A percentile compares a stretch with the other conserved stretches of the same genome.
Conservation (phyloP, 371 early-diverging fungal genomes). For the Mucor plumbeus region DNA sequence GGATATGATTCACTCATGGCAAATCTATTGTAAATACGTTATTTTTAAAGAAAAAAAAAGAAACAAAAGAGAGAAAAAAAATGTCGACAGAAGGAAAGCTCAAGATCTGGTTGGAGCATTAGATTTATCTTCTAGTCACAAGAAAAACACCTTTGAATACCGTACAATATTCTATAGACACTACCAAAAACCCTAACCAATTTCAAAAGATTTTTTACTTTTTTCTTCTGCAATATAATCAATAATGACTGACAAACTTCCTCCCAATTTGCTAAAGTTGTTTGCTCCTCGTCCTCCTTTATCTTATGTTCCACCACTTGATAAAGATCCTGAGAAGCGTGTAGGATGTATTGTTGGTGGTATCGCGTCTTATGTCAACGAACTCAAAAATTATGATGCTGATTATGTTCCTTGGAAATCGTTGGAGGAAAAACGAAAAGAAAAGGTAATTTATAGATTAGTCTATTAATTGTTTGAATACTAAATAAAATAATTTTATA, state of each 20-base stretch:
- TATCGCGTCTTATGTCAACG: slow-evolving; percentile 68
- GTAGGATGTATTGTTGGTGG: slow-evolving; percentile 67
- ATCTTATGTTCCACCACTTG: slow-evolving; percentile 72
- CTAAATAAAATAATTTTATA: slow-evolving; percentile 20
- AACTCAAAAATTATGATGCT: slow-evolving; percentile 67
- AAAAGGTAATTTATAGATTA: slow-evolving; percentile 55
- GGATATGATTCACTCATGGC: slow-evolving; percentile 13
- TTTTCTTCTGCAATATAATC: slow-evolving; percentile 1
- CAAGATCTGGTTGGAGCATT: slow-evolving; percentile 5
- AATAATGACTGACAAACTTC: slow-evolving; percentile 77
- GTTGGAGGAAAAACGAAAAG: slow-evolving; percentile 70
- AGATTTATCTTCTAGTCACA: slow-evolving; percentile 2
- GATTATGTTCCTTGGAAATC: slow-evolving; percentile 81
- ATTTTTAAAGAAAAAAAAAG: not conserved
- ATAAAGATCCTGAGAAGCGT: slow-evolving; percentile 72
- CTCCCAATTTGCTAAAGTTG: slow-evolving; percentile 85
- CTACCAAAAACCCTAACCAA: no score
- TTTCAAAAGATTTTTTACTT: slow-evolving; percentile 1
- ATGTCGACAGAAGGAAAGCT: not conserved
- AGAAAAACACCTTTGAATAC: not conserved
- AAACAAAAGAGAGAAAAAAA: not conserved
- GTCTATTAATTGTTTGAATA: not conserved
- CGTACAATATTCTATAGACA: no score
- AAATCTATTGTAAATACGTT: not conserved
- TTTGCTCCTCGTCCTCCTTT: slow-evolving; percentile 94